Percentiles rank a stretch among this genome's conserved stretches.
phyloP scores from a whole-genome alignment of 2,329 filamentous ascomycete species.

The Amauroascus niger region DNA sequence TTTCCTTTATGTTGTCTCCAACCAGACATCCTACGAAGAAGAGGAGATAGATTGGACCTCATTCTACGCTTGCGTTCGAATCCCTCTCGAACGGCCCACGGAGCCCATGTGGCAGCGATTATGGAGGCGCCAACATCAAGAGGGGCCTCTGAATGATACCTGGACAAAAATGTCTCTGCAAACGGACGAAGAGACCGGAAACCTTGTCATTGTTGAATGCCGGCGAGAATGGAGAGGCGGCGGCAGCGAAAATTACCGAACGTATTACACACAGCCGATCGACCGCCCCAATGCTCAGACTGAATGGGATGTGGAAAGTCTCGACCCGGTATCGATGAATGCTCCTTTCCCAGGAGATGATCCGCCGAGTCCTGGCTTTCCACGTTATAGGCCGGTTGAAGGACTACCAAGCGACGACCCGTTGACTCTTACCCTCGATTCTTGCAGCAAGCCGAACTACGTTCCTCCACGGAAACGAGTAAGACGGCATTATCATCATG shows the following conservation, averaged over 20 bases:
- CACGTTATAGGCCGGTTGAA: slow-evolving; percentile 15
- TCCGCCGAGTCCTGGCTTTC: slow-evolving; percentile 12
- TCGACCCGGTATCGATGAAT: slow-evolving; percentile 2
- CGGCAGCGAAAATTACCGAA: slow-evolving; percentile 51
- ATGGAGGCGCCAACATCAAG: slow-evolving; percentile 57
- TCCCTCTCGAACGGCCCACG: slow-evolving; percentile 45
- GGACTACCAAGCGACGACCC: slow-evolving; percentile 23
- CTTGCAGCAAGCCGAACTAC: slow-evolving; percentile 26
- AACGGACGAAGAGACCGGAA: slow-evolving; percentile 49
- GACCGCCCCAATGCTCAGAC: slow-evolving; percentile 19
- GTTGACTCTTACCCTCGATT: slow-evolving; percentile 23
- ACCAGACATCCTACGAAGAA: slow-evolving; percentile 51
- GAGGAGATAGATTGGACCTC: slow-evolving; percentile 57
- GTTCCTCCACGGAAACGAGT: slow-evolving; percentile 32
- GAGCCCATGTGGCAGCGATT: slow-evolving; percentile 43
- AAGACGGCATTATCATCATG: slow-evolving; percentile 32
- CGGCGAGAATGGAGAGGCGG: slow-evolving; percentile 57
- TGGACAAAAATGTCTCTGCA: slow-evolving; percentile 60
- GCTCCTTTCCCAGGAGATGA: not conserved
- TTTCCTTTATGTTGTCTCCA: slow-evolving; percentile 62
- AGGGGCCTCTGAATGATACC: slow-evolving; percentile 63
- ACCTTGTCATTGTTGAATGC: slow-evolving; percentile 55
- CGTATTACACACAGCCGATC: slow-evolving; percentile 50
- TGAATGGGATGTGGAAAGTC: slow-evolving; percentile 1
- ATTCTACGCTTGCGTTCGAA: slow-evolving; percentile 58